Conservation (phyloP, 2,329 filamentous ascomycete species). For the Clonostachys byssicola region DNA sequence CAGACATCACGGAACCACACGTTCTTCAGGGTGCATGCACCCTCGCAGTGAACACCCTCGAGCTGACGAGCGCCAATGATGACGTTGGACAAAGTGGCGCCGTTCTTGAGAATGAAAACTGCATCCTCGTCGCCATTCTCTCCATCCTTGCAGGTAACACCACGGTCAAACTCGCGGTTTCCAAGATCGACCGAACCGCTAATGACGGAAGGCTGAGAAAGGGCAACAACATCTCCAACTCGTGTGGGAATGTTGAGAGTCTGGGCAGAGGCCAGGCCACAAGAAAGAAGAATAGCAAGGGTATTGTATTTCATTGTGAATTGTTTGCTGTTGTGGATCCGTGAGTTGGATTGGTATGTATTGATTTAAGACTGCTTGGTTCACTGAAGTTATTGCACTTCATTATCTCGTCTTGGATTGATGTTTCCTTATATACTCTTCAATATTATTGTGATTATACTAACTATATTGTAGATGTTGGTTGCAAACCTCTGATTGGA, state of each 20-base stretch:
- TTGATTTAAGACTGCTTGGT: too few species aligned
- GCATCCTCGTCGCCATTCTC: slow-evolving; percentile 22
- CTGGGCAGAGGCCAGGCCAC: slow-evolving; percentile 6
- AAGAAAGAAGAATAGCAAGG: neutral
- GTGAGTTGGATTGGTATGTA: too few species aligned
- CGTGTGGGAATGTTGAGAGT: slow-evolving; percentile 13
- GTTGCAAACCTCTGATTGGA: too few species aligned
- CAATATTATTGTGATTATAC: too few species aligned
- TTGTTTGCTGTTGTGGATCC: too few species aligned
- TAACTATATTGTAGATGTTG: too few species aligned
- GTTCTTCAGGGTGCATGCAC: slow-evolving; percentile 31
- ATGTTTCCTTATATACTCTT: too few species aligned
- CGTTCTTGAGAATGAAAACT: slow-evolving; percentile 46
- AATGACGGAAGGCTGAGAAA: slow-evolving; percentile 9
- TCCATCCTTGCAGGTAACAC: slow-evolving; percentile 8
- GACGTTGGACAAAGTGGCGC: slow-evolving; percentile 44
- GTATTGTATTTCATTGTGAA: neutral
- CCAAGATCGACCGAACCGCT: slow-evolving; percentile 9
- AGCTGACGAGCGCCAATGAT: slow-evolving; percentile 45
- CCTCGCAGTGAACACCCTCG: slow-evolving; percentile 46
- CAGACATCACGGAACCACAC: slow-evolving; percentile 34
- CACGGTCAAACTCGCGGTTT: slow-evolving; percentile 13
- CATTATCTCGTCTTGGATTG: too few species aligned
- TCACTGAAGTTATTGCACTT: too few species aligned
- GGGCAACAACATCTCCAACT: slow-evolving; percentile 11